Conservation (phyloP, 2,329 filamentous ascomycete species). For the Podosphaera fusca region DNA sequence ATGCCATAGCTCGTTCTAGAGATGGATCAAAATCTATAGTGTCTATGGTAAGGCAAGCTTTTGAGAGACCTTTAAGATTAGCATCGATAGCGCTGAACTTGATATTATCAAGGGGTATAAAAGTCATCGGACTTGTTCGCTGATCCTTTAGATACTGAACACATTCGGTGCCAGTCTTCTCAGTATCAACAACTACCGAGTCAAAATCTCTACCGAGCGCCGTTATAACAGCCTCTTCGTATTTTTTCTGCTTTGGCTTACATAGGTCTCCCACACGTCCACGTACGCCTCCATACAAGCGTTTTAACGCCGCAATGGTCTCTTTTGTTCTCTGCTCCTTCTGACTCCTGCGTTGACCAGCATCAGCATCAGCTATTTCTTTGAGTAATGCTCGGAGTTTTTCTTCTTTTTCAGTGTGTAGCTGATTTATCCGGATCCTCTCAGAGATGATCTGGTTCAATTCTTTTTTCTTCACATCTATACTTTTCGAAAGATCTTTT, state of each 20-base stretch:
- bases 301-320: conserved; percentile 64
- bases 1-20: conserved; percentile 78
- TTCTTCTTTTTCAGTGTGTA: conserved; percentile 73
- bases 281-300: conserved; percentile 76
- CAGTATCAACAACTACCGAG: conserved; percentile 80
- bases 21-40: conserved; percentile 82
- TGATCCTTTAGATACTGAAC: conserved; percentile 88
- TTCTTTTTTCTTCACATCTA: conserved; percentile 73
- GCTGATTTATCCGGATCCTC: conserved; percentile 56
- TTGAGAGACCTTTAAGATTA: conserved; percentile 70
- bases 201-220: conserved; percentile 87
- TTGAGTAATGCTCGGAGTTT: conserved; percentile 62
- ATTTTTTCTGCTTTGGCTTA: conserved; percentile 94
- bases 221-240: conserved; percentile 74
- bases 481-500: conserved; percentile 50
- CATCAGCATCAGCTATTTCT: conserved; percentile 67
- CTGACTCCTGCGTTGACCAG: conserved; percentile 65
- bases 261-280: conserved; percentile 80
- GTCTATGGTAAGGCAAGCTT: conserved; percentile 76
- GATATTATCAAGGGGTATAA: conserved; percentile 92
- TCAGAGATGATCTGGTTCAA: conserved; percentile 71
- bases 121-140: conserved; percentile 67
- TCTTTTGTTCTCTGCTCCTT: conserved; percentile 61
- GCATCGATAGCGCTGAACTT: conserved; percentile 82
- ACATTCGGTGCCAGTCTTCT: conserved; percentile 83